These are phyloP conservation scores for Apodospora peruviana DNA, from an alignment of 495 filamentous ascomycete species.

Conservation along the genomic window DNA sequence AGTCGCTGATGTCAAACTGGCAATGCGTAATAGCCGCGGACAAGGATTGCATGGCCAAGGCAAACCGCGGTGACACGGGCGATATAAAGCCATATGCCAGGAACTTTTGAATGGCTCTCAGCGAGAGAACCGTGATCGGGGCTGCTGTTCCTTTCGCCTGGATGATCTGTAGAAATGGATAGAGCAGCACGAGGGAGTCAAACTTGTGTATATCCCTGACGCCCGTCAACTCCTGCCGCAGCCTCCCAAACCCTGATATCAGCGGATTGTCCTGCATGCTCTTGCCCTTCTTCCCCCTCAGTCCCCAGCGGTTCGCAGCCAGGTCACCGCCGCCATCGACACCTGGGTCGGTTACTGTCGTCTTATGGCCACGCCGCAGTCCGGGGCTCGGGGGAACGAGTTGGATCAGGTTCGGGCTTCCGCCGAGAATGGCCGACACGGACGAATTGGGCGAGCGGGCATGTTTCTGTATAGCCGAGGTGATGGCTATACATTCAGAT, in stretches of 20 bases:
- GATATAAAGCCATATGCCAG: conserved; percentile 90
- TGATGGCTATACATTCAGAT: conserved; percentile 98
- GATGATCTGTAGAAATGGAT: conserved; percentile 96
- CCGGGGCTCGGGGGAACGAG: conserved; percentile 38
- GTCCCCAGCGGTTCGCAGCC: conserved; percentile 67
- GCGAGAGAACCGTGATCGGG: conserved; percentile 87
- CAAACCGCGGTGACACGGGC: conserved; percentile 72
- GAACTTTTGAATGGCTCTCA: conserved; percentile 96
- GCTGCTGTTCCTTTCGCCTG: conserved; percentile 95
- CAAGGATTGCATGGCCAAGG: conserved; percentile 88
- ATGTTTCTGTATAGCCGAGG: conserved; percentile 97
- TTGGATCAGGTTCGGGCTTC: conserved; percentile 53
- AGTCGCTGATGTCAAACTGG: conserved; percentile 93
- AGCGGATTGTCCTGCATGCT: conserved; percentile 98
- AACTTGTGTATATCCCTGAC: conserved; percentile 89
- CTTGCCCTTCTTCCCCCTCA: conserved; percentile 94
- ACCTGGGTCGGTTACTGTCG: conserved; percentile 6
- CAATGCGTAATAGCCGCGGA: conserved; percentile 96
- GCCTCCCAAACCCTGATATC: conserved; percentile 87
- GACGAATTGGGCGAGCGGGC: conserved; percentile 94
- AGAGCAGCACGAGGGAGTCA: conserved; percentile 82
- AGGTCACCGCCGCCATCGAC: conserved; percentile 34
- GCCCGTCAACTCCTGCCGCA: conserved; percentile 83
- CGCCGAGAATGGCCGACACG: conserved; percentile 91
- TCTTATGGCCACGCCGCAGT: conserved; percentile 28